Evolutionary conservation across 1,284 basidiomycete species (phyloP), one percentile per base, ranked within the genome.

Genomic region (Rhodotorula sp.): DNA sequence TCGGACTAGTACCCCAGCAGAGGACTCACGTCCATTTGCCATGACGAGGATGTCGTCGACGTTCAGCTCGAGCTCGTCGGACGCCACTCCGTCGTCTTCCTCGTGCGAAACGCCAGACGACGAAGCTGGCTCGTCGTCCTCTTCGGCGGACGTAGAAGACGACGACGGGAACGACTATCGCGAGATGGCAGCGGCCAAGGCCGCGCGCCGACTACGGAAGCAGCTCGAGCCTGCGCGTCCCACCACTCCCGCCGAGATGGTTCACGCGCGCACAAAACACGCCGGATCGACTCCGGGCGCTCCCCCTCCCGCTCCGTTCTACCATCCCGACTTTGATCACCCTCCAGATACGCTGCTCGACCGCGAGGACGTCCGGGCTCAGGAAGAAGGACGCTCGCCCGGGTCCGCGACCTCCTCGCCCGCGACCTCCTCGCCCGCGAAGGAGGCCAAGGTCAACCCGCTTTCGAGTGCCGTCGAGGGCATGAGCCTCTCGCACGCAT

Each of bases 281-380:
- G 70, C 70, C 16, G 63, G 67, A 20, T 46, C 39, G n/a, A 72
- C 70, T 54, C 70, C 70, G 3, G 70, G 70, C 56, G 67, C 64
- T 3, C 67, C 67, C 1, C 70, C 70, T 0, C 70, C 70, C 5
- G 58, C 62, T 3, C 64, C 64, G 21, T 62, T 72, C 61, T 39
- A 59, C 16, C 46, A 46, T 48, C 15, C 52, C 14, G 15, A 34
- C 18, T 34, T 7, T 12, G 26, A 26, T 18, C 67, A 49, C 48
- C 23, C 6, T 21, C 3, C 46, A 1, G 56, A 51, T 29, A n/a
- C 21, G 14, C 31, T 62, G 34, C 12, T 62, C 34, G 61, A 56
- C 29, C 62, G 51, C 31, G 16, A 43, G 6, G 61, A 59, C 39
- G 57, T 58, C 1, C 29, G 61, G 39, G 15, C 52, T 29, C 43